Evolutionary conservation across 805 yeast genomes (phyloP), one percentile per base, ranked within the genome.

Genomic region (Cyberlindnera mrakii): DNA sequence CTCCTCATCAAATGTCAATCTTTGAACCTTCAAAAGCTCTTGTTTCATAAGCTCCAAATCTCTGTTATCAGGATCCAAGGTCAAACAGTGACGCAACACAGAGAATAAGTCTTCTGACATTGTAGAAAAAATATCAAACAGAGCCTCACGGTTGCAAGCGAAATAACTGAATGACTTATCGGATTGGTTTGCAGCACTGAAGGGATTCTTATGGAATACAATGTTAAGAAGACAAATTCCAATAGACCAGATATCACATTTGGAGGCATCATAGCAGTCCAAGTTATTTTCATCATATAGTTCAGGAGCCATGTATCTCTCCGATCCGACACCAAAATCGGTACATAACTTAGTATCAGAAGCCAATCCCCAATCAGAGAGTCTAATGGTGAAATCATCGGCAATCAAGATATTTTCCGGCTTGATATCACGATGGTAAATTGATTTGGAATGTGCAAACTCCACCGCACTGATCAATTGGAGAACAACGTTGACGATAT

Each of bases 221-320:
- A 85, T 71, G 52, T 91, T 89, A 55, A 89, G 67, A 45, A 89
- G 69, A 36, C 88, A 85, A 45, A 89, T 80, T 25, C 96, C 97
- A 46, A 85, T 65, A 0, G 96, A 81, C 97, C 97, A 89, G 39
- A 89, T 70, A 64, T 89, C 96, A 40, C 85, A 82, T 62, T 85
- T 82, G 17, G 81, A 78, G 8, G 96, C 87, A 53, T 83, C 84
- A 60, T 89, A 90, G 35, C 72, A 67, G 30, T 75, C 77, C 39
- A 78, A 65, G 35, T 65, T 62, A 37, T 67, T 66, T 25, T 64
- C 61, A 31, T 88, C 95, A 58, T 88, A 82, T 44, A 88, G 65
- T 59, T 89, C 97, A 1, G 97, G 97, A 0, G 96, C 95, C 97
- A 89, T 89, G 63, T 89, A 89, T 48, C 95, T 72, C 64, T 87